A percentile compares a stretch with the other conserved stretches of the same genome.
phyloP scores from a whole-genome alignment of 2,329 filamentous ascomycete genomes.

The Pleoardoris graminearum region DNA sequence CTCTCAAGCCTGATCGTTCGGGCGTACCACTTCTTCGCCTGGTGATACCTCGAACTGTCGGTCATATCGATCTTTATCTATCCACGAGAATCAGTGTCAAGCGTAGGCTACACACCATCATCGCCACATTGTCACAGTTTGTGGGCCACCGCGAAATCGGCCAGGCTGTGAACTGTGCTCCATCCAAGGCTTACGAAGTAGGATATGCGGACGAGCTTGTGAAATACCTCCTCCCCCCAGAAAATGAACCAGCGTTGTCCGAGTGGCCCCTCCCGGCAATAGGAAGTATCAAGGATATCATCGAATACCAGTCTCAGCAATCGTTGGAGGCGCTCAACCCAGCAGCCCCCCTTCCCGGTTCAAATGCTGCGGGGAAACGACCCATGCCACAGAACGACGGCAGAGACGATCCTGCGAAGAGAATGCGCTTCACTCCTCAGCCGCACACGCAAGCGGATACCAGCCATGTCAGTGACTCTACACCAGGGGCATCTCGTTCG shows the following conservation, averaged over 20 bases:
- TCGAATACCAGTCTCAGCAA: constrained; percentile 35
- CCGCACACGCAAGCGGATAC: constrained; percentile 26
- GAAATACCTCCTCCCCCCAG: constrained; percentile 23
- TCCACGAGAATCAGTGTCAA: constrained; percentile 17
- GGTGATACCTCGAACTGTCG: constrained; percentile 47
- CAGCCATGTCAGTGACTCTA: constrained; percentile 50
- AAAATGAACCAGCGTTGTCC: constrained; percentile 5
- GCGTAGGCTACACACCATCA: constrained; percentile 40
- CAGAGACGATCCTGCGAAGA: constrained; percentile 34
- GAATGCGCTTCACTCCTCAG: constrained; percentile 41
- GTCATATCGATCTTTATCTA: constrained; percentile 51
- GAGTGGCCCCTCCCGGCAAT: constrained; percentile 39
- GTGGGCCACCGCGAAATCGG: constrained; percentile 30
- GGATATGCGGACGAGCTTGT: constrained; percentile 30
- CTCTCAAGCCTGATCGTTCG: constrained; percentile 19
- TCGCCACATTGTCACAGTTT: constrained; percentile 43
- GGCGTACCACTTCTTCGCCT: constrained; percentile 43
- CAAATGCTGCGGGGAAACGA: constrained; percentile 27
- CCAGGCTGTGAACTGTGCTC: constrained; percentile 36
- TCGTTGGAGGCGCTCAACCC: constrained; percentile 18
- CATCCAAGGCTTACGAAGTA: constrained; percentile 23
- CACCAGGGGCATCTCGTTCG: constrained; percentile 31
- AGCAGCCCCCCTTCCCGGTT: constrained; percentile 22
- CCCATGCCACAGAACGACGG: constrained; percentile 32
- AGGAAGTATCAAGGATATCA: constrained; percentile 34